Evolutionary conservation across 2,329 filamentous ascomycete species (phyloP).

Genomic region (Colletotrichum paranaense): DNA sequence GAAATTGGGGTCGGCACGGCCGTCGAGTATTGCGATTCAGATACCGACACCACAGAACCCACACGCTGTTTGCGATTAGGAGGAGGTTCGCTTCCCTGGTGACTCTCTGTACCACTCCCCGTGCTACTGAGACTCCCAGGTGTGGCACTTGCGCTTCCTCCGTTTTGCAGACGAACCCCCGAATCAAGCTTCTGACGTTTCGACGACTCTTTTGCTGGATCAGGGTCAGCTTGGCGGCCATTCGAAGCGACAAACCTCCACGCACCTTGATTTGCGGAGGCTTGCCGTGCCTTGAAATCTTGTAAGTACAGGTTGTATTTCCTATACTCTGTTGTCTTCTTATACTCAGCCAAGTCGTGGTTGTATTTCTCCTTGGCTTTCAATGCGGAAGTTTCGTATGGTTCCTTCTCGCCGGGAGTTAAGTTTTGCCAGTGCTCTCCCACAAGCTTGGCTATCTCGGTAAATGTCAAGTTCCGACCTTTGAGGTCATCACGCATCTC

Average conservation of each 20-base stretch:
- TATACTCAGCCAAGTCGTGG: constrained; percentile 78
- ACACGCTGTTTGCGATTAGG: constrained; percentile 59
- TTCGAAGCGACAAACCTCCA: constrained; percentile 13
- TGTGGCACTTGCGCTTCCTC: constrained; percentile 54
- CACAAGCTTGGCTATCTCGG: constrained; percentile 84
- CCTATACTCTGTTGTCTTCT: constrained; percentile 77
- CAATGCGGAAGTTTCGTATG: constrained; percentile 78
- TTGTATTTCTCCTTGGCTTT: constrained; percentile 82
- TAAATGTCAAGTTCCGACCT: constrained; percentile 81
- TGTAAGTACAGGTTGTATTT: constrained; percentile 78
- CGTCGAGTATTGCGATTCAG: constrained; percentile 58
- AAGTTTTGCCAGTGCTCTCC: constrained; percentile 86
- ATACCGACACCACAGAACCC: constrained; percentile 58
- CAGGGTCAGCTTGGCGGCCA: constrained; percentile 19
- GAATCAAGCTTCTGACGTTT: constrained; percentile 62
- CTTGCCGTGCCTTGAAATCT: constrained; percentile 82
- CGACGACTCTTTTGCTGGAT: constrained; percentile 57
- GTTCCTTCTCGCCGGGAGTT: constrained; percentile 73
- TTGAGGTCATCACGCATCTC: constrained; percentile 83
- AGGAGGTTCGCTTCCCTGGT: constrained; percentile 60
- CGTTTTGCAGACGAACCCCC: constrained; percentile 46
- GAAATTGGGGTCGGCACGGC: constrained; percentile 47
- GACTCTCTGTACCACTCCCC: constrained; percentile 60
- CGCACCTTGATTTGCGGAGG: constrained; percentile 66
- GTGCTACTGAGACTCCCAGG: constrained; percentile 52